Evolutionary conservation across 768 basidiomycete genomes (phyloP).

Genomic region (Pisolithus microcarpus): DNA sequence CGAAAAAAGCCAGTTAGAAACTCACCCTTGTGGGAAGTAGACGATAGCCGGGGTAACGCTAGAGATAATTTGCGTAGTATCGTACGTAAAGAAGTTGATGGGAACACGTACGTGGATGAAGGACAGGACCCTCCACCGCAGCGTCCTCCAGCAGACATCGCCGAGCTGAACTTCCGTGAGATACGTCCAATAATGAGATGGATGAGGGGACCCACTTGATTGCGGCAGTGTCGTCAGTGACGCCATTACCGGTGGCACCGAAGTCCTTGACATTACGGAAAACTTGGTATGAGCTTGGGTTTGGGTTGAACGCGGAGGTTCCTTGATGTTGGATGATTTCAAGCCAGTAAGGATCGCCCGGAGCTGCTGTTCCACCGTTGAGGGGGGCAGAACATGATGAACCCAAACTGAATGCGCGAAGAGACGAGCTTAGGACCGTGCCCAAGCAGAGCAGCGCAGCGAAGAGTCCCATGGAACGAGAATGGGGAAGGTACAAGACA

Average conservation of each 20-base stretch:
- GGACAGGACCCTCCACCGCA: constrained; percentile 50
- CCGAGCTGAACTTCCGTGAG: constrained; percentile 33
- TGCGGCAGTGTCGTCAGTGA: constrained; percentile 63
- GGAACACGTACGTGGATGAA: constrained; percentile 41
- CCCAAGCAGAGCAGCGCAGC: constrained; percentile 1
- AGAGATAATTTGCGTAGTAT: not conserved
- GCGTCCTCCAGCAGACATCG: constrained; percentile 51
- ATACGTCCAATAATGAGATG: not conserved
- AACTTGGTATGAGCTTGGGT: constrained; percentile 49
- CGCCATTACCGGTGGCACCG: constrained; percentile 48
- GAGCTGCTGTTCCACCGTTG: constrained; percentile 36
- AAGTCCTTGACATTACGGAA: constrained; percentile 66
- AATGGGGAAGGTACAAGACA: not conserved
- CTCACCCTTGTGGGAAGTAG: constrained; percentile 63
- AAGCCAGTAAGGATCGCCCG: constrained; percentile 58
- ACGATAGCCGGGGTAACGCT: constrained; percentile 61
- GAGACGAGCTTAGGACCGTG: not conserved
- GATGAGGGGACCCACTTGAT: constrained; percentile 44
- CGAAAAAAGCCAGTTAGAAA: not conserved
- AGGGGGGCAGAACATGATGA: constrained; percentile 21
- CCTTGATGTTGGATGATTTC: constrained; percentile 63
- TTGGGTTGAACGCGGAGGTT: constrained; percentile 51
- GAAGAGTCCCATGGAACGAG: constrained; percentile 1
- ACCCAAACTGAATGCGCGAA: constrained; percentile 26
- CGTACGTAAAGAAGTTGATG: not conserved